phyloP scores from a whole-genome alignment of 306 rosid genomes.

The Trichosanthes cucumerina region DNA sequence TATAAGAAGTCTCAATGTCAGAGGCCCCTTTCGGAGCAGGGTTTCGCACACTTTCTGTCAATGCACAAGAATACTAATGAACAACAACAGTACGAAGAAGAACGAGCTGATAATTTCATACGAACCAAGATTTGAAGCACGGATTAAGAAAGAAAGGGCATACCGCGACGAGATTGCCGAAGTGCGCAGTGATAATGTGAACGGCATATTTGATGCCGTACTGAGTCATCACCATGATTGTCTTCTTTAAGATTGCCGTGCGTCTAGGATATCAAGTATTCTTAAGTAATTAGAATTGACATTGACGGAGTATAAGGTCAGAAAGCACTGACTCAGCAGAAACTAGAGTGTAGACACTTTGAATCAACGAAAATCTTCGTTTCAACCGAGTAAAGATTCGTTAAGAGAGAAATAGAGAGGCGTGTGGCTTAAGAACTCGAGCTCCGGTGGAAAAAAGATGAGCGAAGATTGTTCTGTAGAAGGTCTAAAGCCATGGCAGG shows the following conservation, averaged over 20 bases:
- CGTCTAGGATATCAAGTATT: neutral
- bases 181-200: slow-evolving; percentile 63
- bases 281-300: neutral
- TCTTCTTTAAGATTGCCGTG: neutral
- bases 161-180: slow-evolving; percentile 79
- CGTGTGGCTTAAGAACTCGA: neutral
- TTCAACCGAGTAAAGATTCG: neutral
- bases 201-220: slow-evolving; percentile 60
- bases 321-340: neutral
- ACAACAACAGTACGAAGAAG: neutral
- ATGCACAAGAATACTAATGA: neutral
- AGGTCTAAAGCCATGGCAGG: neutral
- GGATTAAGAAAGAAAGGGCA: neutral
- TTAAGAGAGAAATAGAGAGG: neutral
- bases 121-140: neutral
- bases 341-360: neutral
- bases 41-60: slow-evolving; percentile 72
- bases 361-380: neutral
- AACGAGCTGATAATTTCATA: neutral
- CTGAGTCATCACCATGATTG: slow-evolving; percentile 29
- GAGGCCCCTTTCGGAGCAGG: slow-evolving; percentile 45
- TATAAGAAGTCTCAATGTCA: slow-evolving; percentile 29
- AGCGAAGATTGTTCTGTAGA: neutral
- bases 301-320: neutral
- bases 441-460: neutral